Conservation (phyloP, 331 rosid genomes). For the Pyrus hybrid region DNA sequence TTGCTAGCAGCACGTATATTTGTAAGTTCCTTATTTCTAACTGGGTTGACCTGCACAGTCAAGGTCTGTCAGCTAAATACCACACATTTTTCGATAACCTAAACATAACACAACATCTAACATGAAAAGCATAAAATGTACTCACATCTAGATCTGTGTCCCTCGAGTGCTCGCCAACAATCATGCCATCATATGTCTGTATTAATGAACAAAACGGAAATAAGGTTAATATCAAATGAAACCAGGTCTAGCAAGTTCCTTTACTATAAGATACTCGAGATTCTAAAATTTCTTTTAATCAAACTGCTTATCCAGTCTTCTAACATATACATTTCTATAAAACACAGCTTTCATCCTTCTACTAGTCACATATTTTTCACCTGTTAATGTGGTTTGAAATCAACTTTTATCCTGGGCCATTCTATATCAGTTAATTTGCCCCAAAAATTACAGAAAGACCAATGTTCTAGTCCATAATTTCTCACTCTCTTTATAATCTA, state of each 20-base stretch:
- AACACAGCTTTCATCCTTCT: background rate
- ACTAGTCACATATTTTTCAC: background rate
- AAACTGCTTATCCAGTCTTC: background rate
- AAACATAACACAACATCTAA: conserved; percentile 2
- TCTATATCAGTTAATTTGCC: background rate
- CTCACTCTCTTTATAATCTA: background rate
- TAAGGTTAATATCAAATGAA: background rate
- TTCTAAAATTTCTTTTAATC: background rate
- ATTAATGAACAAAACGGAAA: conserved; percentile 9
- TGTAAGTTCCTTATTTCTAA: conserved; percentile 60
- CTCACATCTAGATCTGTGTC: conserved; percentile 90
- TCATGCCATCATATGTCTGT: conserved; percentile 97
- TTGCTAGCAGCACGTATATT: conserved; percentile 70
- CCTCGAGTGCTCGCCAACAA: conserved; percentile 89
- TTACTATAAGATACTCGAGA: background rate
- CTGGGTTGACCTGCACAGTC: conserved; percentile 73
- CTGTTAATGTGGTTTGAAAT: background rate
- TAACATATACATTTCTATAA: background rate
- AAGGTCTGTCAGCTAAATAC: conserved; percentile 9
- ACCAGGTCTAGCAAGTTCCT: background rate
- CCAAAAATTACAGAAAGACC: background rate
- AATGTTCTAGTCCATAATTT: background rate
- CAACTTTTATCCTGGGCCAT: background rate
- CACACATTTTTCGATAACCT: background rate
- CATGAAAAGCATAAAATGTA: conserved; percentile 10